Evolutionary conservation across 257 asterid species (phyloP), one percentile per base, ranked within the genome.

Genomic region (Paraleonurus japonicus): DNA sequence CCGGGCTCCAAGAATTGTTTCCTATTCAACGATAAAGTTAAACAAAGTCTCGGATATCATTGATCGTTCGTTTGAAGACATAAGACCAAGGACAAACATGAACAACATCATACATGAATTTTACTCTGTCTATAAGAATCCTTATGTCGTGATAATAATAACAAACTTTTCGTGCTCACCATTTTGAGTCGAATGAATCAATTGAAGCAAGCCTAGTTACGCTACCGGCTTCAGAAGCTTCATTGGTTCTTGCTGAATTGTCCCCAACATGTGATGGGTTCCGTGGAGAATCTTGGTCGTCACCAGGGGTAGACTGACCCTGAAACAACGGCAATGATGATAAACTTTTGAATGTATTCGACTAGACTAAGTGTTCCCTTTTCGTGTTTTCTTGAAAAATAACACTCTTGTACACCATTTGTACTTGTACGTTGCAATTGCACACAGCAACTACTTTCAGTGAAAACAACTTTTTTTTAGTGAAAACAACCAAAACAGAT

Each of bases 1-100:
- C 99, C 98, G 0, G 96, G 94, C 85, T 95, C 99, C 88, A 95
- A 79, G 81, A 95, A 92, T 53, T 92, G 98, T 77, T 95, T 81
- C 99, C 99, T 95, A 89, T 66, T 72, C 60, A 74, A 68, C 15
- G 27, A 17, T 17, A 10, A n/a, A 28, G 62, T 45, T n/a, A 45
- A 48, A 11, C 20, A 61, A 59, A 57, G 43, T n/a, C 37, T 7
- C 35, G 7, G 28, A 60, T 24, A 58, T 37, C 67, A 15, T 47
- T 65, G 10, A 48, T 69, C 47, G 63, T 20, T 13, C 17, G 20
- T 22, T 15, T 23, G 16, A 55, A 55, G 26, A 11, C 16, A 22
- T 4, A 54, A 2, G 32, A 22, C 23, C 6, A 57, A 10, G 61
- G 61, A 23, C 16, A 55, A 55, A 55, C 28, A 22, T 23, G 0